phyloP scores from a whole-genome alignment of 2,329 filamentous ascomycete species.

The Penicillium verrucosum region DNA sequence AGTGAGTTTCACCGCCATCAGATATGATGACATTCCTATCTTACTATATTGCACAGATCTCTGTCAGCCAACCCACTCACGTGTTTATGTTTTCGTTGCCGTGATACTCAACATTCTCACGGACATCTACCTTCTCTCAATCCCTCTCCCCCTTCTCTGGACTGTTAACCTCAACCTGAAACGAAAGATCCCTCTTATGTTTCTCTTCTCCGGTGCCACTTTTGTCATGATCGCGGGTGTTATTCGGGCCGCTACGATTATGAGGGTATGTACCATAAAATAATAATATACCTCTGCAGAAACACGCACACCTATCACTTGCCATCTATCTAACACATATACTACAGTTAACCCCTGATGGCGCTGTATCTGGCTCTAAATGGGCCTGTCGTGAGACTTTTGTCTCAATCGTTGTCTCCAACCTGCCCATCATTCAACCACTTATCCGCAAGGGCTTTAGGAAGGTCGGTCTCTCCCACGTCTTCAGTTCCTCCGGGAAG shows the following conservation, averaged over 20 bases:
- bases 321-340: not conserved
- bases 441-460: constrained; percentile 25
- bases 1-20: constrained; percentile 37
- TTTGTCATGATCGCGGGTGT: constrained; percentile 55
- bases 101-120: constrained; percentile 53
- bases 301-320: not conserved
- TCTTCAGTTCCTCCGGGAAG: constrained; percentile 26
- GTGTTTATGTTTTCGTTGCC: constrained; percentile 46
- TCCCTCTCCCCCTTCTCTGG: constrained; percentile 58
- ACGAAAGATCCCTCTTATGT: constrained; percentile 51
- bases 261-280: constrained; percentile 29
- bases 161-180: constrained; percentile 45
- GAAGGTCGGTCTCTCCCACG: constrained; percentile 25
- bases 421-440: constrained; percentile 41
- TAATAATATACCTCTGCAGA: not conserved
- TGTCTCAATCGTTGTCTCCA: constrained; percentile 41
- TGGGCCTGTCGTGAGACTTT: constrained; percentile 46
- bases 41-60: constrained; percentile 30
- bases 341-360: constrained; percentile 30
- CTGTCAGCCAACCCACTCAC: constrained; percentile 49
- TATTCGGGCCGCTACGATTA: constrained; percentile 50
- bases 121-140: constrained; percentile 57
- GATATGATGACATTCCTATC: not conserved
- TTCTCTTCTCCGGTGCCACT: constrained; percentile 53
- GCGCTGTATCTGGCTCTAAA: constrained; percentile 36